phyloP scores from a whole-genome alignment of 192 early-diverging fungal species.

The Backusella parvicylindrica region DNA sequence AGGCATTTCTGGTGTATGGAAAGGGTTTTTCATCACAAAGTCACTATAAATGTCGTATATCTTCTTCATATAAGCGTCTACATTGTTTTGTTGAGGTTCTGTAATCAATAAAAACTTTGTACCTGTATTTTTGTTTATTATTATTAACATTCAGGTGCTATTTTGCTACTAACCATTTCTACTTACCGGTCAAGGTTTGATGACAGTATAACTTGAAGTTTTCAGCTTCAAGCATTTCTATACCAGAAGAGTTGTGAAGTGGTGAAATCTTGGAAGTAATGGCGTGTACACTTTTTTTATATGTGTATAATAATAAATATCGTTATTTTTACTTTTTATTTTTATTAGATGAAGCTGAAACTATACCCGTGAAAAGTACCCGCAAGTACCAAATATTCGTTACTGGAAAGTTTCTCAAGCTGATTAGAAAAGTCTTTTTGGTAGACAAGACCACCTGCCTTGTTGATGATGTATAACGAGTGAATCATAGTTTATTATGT shows the following conservation, averaged over 20 bases:
- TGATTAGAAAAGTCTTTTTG: conserved; percentile 86
- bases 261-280: conserved; percentile 94
- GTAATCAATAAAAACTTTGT: conserved; percentile 94
- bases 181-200: conserved; percentile 86
- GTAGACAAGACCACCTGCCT: conserved; percentile 93
- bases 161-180: too few species aligned
- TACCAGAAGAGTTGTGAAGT: conserved; percentile 71
- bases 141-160: too few species aligned
- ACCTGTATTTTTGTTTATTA: conserved; percentile 46
- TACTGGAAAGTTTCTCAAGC: conserved; percentile 80
- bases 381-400: conserved; percentile 97
- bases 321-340: not conserved
- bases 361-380: conserved; percentile 93
- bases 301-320: not conserved
- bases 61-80: conserved; percentile 58
- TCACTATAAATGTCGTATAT: conserved; percentile 92
- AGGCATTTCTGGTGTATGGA: conserved; percentile 98
- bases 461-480: conserved; percentile 81
- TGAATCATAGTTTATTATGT: conserved; percentile 59
- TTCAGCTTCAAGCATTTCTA: conserved; percentile 91
- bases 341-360: not conserved
- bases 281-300: conserved; percentile 81
- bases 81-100: conserved; percentile 71
- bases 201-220: conserved; percentile 89
- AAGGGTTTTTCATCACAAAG: conserved; percentile 98